Evolutionary conservation across 345 rosid species (phyloP), one percentile per base, ranked within the genome.

Genomic region (Anacardium occidentale): DNA sequence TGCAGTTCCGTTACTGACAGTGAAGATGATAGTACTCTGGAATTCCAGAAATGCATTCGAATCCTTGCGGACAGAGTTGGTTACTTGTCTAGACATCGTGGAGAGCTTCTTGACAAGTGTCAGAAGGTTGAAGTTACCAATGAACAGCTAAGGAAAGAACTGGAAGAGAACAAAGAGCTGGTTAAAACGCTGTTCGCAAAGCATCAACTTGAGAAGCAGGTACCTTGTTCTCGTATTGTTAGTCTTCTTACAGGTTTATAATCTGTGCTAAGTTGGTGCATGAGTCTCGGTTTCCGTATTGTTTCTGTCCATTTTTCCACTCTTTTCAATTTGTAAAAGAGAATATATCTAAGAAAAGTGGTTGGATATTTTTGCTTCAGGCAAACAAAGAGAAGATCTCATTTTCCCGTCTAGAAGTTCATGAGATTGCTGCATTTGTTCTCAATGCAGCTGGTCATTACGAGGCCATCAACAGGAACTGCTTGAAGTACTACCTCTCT

Each of bases 201-300:
- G 82, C 98, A 85, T 79, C 98, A 91, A 81, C 90, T 84, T 68
- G 98, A 91, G 86, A 93, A 93, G 83, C 99, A 93, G 99, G 99
- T 96, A 80, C 81, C 14, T 45, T 70, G 48, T 22, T 47, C 42
- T 73, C 52, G 48, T 13, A 53, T 67, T 40, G 15, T 32, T 42
- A 64, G 58, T 50, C 15, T 51, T 18, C 56, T 29, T 13, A 53
- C 24, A 18, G 52, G 22, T 64, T 44, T 0, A n/a, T 45, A 21
- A 10, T 64, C 5, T 42, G 53, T 58, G 24, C 64, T 37, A 20
- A 60, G 24, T 50, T 15, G 47, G 45, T 44, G 25, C 7, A 18
- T 47, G 25, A 59, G 22, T 62, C 22, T 32, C 0, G 40, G 40
- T 37, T 37, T 37, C 8, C 8, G 42, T 22, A 13, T 57, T 32